Conservation (phyloP, 2,329 filamentous ascomycete species). For the Magnaporthiopsis incrustans region DNA sequence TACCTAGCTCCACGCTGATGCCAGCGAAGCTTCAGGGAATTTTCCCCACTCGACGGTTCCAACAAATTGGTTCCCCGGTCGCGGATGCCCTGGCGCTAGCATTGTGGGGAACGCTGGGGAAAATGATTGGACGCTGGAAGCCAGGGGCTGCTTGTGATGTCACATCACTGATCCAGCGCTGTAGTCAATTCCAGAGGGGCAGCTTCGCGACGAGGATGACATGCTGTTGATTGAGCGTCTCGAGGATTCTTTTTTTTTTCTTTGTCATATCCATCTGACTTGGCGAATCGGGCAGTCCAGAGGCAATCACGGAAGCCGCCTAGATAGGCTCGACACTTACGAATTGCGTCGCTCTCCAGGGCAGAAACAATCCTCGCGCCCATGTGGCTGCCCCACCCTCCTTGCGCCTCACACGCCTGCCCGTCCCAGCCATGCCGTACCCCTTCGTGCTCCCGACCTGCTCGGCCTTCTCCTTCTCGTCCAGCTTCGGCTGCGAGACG, state of each 20-base stretch:
- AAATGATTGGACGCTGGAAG: neutral
- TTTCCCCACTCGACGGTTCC: neutral
- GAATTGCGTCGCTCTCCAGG: neutral
- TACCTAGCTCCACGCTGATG: no score
- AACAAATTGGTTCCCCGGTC: neutral
- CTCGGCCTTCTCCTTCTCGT: constrained; percentile 74
- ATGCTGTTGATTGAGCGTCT: neutral
- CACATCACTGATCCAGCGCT: neutral
- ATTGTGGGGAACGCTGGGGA: neutral
- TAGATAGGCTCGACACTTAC: neutral
- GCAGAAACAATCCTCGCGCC: neutral
- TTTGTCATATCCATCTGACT: neutral
- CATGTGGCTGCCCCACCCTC: neutral
- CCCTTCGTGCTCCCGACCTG: constrained; percentile 85
- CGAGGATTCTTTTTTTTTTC: no score
- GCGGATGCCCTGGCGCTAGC: neutral
- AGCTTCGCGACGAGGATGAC: neutral
- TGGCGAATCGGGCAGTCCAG: no score
- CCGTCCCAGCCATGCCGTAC: constrained; percentile 65
- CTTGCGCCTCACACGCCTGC: neutral
- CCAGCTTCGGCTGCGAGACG: constrained; percentile 67
- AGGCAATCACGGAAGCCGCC: no score
- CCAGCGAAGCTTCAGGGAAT: neutral
- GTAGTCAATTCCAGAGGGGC: neutral
- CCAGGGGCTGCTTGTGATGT: constrained; percentile 7